Evolutionary conservation across 352 stramenopile species (phyloP), one percentile per base, ranked within the genome.

Genomic region (Phytopythium chamaehyphon): DNA sequence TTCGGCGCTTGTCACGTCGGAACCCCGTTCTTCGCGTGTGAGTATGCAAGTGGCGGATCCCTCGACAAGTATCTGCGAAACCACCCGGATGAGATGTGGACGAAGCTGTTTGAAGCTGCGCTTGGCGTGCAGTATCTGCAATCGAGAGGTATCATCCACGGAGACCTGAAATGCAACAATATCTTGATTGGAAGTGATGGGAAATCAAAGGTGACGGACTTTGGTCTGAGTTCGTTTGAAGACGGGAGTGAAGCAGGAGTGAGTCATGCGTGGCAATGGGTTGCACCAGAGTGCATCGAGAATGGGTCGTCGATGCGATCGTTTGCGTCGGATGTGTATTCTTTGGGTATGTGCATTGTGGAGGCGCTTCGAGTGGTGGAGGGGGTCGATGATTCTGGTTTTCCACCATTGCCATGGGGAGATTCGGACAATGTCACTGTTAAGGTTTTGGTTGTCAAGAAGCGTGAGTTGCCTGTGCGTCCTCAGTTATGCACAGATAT

Each of bases 151-250:
- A 48, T 88, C 3, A 57, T 95, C 7, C 86, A 96, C 49, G 65
- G 78, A 3, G 84, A 96, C 51, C 61, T 96, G 6, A 96, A 73
- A 52, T 66, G 64, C 23, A 63, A 69, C 56, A 73, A 69, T 35
- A 61, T 73, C 42, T 51, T 73, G 6, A 15, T 64, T 10, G 57
- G 57, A 1, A 55, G 40, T 7, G 57, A 64, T 10, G 51, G 51
- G 1, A 15, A 40, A 24, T 39, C 51, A 9, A 59, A 54, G 24
- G 23, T 60, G 12, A 56, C 51, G 19, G 51, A 64, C 40, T 60
- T 64, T 23, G 57, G 57, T 10, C 31, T 60, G 7, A 64, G 52
- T n/a, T 46, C 22, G 3, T 5, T 54, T 3, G 39, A 39, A 10
- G 37, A 44, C 22, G 33, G 60, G 19, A 31, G 26, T 1, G 48